A percentile compares a stretch with the other conserved stretches of the same genome.
Evolutionary conservation across 2,329 filamentous ascomycete species (phyloP).

Genomic region (Phoma sp.): DNA sequence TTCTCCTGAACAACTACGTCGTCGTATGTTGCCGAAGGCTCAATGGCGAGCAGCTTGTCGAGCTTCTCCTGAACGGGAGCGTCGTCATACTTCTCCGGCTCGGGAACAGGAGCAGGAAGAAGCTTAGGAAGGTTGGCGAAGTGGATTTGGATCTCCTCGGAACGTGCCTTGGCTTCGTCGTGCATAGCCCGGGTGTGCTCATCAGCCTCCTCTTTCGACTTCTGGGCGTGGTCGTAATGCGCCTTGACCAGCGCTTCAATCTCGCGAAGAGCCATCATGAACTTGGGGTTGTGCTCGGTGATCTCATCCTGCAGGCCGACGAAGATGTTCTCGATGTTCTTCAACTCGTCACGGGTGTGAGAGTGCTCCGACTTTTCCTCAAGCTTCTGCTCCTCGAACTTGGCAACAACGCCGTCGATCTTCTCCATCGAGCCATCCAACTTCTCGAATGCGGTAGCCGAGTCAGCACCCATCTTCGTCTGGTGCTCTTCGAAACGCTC

Average conservation of each 20-base stretch:
- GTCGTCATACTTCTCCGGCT: conserved; percentile 61
- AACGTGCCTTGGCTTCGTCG: conserved; percentile 52
- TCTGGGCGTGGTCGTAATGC: conserved; percentile 87
- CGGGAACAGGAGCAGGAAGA: conserved; percentile 48
- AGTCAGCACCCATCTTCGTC: conserved; percentile 86
- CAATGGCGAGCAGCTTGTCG: conserved; percentile 60
- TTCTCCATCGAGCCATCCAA: conserved; percentile 71
- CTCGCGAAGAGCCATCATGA: conserved; percentile 84
- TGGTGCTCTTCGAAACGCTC: conserved; percentile 77
- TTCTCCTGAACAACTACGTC: conserved; percentile 65
- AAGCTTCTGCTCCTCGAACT: conserved; percentile 75
- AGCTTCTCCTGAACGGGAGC: conserved; percentile 63
- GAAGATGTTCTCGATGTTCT: conserved; percentile 74
- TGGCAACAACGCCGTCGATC: conserved; percentile 76
- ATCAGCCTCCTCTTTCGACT: conserved; percentile 54
- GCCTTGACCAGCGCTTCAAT: conserved; percentile 82
- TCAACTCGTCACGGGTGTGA: conserved; percentile 80
- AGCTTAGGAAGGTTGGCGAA: conserved; percentile 54
- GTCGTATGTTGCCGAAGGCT: conserved; percentile 24
- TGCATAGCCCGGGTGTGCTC: conserved; percentile 51
- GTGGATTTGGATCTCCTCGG: conserved; percentile 51
- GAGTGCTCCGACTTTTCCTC: conserved; percentile 81
- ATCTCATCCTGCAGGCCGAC: conserved; percentile 80
- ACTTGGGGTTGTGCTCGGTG: conserved; percentile 84
- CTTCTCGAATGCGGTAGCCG: conserved; percentile 81